A percentile compares a stretch with the other conserved stretches of the same genome.
These are phyloP conservation scores for Sarcocystis neurona DNA, from an alignment of 169 alveolate genomes.

Conservation along the genomic window DNA sequence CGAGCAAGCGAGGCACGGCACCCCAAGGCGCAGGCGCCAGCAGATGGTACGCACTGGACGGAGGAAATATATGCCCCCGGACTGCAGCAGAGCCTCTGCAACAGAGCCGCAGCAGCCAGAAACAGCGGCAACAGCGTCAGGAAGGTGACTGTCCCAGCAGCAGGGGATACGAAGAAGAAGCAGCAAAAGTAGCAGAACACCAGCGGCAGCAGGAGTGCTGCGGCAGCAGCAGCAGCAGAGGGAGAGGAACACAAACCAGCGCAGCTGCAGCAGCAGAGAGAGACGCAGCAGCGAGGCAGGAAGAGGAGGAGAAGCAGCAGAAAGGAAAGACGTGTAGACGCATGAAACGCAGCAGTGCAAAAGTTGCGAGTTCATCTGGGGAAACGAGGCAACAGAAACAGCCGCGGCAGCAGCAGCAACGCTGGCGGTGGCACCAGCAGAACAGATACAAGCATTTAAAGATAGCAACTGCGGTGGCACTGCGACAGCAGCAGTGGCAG, in stretches of 20 bases:
- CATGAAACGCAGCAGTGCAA: too few species aligned
- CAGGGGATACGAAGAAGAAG: not conserved
- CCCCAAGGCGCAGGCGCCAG: conserved; percentile 5
- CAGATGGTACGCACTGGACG: not conserved
- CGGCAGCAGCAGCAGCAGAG: not conserved
- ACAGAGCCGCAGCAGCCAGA: not conserved
- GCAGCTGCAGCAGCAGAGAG: too few species aligned
- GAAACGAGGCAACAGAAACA: conserved; percentile 18
- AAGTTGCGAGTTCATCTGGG: too few species aligned
- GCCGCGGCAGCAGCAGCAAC: conserved; percentile 56
- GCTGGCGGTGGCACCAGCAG: too few species aligned
- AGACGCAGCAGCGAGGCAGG: not conserved
- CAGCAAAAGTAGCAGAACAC: not conserved
- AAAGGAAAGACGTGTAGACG: not conserved
- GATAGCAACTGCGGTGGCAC: too few species aligned
- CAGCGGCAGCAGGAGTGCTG: not conserved
- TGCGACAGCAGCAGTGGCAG: too few species aligned
- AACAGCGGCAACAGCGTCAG: not conserved
- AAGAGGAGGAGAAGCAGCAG: not conserved
- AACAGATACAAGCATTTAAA: too few species aligned
- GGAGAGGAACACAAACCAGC: not conserved
- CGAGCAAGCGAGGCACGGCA: not conserved
- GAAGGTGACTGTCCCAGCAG: not conserved
- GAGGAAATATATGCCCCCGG: conserved; percentile 42
- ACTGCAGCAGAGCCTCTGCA: conserved; percentile 31